Evolutionary conservation across 352 stramenopile genomes (phyloP).

Genomic region (Pythium vanterpoolii): DNA sequence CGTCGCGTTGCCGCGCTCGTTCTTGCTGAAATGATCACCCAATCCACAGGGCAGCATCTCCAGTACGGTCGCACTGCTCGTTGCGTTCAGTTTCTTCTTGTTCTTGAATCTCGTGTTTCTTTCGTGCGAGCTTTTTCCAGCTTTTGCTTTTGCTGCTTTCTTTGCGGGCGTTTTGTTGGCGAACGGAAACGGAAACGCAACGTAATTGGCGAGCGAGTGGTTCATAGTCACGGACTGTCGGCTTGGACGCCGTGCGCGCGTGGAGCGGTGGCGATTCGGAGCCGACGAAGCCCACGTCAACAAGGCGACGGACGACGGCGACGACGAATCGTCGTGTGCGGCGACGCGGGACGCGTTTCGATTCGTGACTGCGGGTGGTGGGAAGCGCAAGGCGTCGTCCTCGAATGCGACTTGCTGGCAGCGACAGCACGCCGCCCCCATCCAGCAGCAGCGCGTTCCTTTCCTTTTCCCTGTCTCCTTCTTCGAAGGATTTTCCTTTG

Average conservation of each 20-base stretch:
- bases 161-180: slow-evolving; percentile 31
- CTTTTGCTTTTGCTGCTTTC: slow-evolving; percentile 10
- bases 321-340: neutral
- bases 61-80: neutral
- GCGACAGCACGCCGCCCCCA: slow-evolving; percentile 72
- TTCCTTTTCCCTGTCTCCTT: neutral
- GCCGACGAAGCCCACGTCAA: neutral
- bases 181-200: slow-evolving; percentile 79
- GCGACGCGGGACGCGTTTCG: slow-evolving; percentile 7
- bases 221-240: slow-evolving; percentile 32
- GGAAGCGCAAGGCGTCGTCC: slow-evolving; percentile 44
- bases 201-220: slow-evolving; percentile 68
- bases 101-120: slow-evolving; percentile 8
- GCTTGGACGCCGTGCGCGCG: slow-evolving; percentile 17
- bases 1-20: slow-evolving; percentile 30
- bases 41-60: slow-evolving; percentile 29
- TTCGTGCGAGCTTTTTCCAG: neutral
- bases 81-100: neutral
- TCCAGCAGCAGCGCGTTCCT: slow-evolving; percentile 21
- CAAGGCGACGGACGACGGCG: neutral
- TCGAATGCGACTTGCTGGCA: slow-evolving; percentile 60
- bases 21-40: slow-evolving; percentile 52
- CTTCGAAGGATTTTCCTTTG: slow-evolving; percentile 4
- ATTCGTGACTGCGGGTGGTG: slow-evolving; percentile 21
- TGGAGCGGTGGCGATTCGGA: slow-evolving; percentile 1